Base-by-base conservation (phyloP, 495 filamentous ascomycete genomes). In the Ascobolus immersus region DNA sequence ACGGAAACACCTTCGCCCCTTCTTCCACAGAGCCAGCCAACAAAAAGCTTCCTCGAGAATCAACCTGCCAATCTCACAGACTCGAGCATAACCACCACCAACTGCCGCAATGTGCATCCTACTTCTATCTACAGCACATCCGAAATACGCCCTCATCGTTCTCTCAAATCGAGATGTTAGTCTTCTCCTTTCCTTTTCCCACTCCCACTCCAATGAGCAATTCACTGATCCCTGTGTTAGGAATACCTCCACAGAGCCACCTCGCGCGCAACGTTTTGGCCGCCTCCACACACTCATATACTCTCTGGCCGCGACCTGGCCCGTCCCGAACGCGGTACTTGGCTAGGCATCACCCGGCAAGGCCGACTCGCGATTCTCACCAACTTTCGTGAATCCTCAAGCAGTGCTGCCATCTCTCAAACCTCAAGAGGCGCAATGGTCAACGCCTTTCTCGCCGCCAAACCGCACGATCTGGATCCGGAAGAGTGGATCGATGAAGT, bases 201-300 rank as follows among this genome's bases (percentile, higher is more conserved):
- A n/a, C n/a, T n/a, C n/a, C n/a, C n/a, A n/a, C n/a, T n/a, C n/a
- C n/a, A n/a, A n/a, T n/a, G 13, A 17, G 25, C 27, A 39, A 17
- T 14, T 12, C 14, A 33, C 18, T 22, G 2, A 15, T 28, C 34
- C n/a, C n/a, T n/a, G n/a, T n/a, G n/a, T 15, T 38, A 73, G 70
- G 73, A 94, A 60, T 94, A 73, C 53, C 74, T 99, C 33, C 64
- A 68, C 29, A 78, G 86, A 14, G 81, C 86, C 32, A 99, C 86
- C 11, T 71, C 71, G 30, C 59, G 65, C 17, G 77, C 74, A 37
- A 60, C 72, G 41, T 93, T 76, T 73, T 99, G 86, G 86, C 64
- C 58, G 21, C 33, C 52, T 14, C 69, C 71, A 28, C 42, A 69
- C 44, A 40, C 49, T 14, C 49, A 74, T 41, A 58, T 78, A 40